A percentile compares a stretch with the other conserved stretches of the same genome.
Conservation (phyloP, 2,329 filamentous ascomycete species). For the Uncinocarpus reesii region DNA sequence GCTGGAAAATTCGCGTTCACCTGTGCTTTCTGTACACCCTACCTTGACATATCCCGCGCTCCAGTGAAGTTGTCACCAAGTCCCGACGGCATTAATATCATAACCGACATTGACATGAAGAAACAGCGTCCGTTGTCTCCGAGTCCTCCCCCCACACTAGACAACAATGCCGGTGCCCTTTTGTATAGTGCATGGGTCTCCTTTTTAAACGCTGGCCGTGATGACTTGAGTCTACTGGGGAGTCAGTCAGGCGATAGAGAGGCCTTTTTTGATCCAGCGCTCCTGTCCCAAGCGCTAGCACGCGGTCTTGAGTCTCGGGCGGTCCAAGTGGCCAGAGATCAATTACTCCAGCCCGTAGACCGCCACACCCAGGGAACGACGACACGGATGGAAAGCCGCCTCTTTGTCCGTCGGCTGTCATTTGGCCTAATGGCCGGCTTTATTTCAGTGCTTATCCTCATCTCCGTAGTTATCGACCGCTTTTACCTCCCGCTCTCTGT, state of each 20-base stretch:
- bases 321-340: slow-evolving; percentile 6
- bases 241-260: slow-evolving; percentile 3
- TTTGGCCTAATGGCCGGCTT: slow-evolving; percentile 11
- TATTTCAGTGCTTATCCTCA: slow-evolving; percentile 6
- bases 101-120: slow-evolving; percentile 10
- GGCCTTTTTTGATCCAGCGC: slow-evolving; percentile 1
- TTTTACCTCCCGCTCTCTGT: slow-evolving; percentile 10
- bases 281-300: slow-evolving; percentile 4
- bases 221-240: slow-evolving; percentile 3
- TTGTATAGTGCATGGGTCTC: slow-evolving; percentile 7
- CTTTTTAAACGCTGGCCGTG: slow-evolving; percentile 4
- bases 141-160: slow-evolving; percentile 3
- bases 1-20: slow-evolving; percentile 7
- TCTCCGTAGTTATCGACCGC: neutral
- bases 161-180: slow-evolving; percentile 7
- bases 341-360: slow-evolving; percentile 1
- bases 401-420: slow-evolving; percentile 8
- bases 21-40: slow-evolving; percentile 3
- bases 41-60: slow-evolving; percentile 4
- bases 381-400: slow-evolving; percentile 1
- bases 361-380: slow-evolving; percentile 3
- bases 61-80: slow-evolving; percentile 8
- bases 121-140: slow-evolving; percentile 8
- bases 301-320: slow-evolving; percentile 4
- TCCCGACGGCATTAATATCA: slow-evolving; percentile 4